Base-by-base conservation (phyloP, 805 yeast genomes). In the Myxozyma neglecta region DNA sequence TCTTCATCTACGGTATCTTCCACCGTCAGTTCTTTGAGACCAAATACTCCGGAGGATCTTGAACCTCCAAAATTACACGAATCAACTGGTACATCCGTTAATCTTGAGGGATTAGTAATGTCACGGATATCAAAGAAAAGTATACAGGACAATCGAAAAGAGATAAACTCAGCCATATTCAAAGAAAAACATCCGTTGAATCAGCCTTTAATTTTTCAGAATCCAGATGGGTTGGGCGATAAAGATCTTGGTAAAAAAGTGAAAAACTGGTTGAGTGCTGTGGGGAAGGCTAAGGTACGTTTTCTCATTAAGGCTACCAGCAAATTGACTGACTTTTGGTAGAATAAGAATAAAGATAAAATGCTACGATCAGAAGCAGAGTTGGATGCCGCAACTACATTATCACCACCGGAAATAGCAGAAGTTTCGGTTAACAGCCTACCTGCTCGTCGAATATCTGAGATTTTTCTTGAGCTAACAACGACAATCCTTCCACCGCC, bases 21-120 rank as follows among this genome's bases (percentile, higher is more conserved):
- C 29, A 24, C 53, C 6, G 35, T 24, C 13, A 51, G 55, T 34
- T 51, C 55, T 18, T 24, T 51, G 7, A 39, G 55, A 29, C 55
- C 55, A 29, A 51, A 51, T 39, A 51, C 55, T 24, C 55, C 55
- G 3, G 55, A 14, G 5, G 6, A 8, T 5, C 13, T 20, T n/a
- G 34, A 45, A 45, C 10, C n/a, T 14, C 24, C 24, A 14, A 14
- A 5, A 13, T 3, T 24, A 14, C 14, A 20, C 6, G 10, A 6
- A 6, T 32, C 53, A 7, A 29, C 14, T 24, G 18, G 35, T 24
- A 20, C 9, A 9, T 13, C 13, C 3, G 16, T 53, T 14, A 16
- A 53, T 18, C 42, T 53, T 2, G 56, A 53, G 14, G 36, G 39
- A 3, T 14, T 53, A 8, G 49, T 53, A 18, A 42, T 53, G 56